Evolutionary conservation across 2,329 filamentous ascomycete species (phyloP).

Genomic region (Pyrenophora graminea): DNA sequence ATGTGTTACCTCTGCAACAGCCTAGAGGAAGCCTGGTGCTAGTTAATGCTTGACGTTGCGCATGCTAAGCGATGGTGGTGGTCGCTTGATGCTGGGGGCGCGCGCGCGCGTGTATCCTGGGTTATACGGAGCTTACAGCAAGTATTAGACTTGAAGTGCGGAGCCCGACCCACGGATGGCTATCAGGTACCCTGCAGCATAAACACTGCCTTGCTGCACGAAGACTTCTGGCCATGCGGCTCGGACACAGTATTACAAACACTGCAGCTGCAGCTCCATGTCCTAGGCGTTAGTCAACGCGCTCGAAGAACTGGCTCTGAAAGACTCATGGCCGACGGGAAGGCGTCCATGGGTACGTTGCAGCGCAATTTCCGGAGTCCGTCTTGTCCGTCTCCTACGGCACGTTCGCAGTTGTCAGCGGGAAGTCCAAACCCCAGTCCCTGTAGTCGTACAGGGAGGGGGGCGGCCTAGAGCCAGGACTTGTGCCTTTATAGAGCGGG

Average conservation of each 20-base stretch:
- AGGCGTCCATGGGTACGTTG: slow-evolving; percentile 9
- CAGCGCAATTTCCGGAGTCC: slow-evolving; percentile 12
- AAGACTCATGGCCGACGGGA: neutral
- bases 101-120: slow-evolving; percentile 19
- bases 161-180: slow-evolving; percentile 8
- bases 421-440: neutral
- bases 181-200: slow-evolving; percentile 7
- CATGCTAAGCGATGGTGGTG: slow-evolving; percentile 20
- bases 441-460: neutral
- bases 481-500: neutral
- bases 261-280: slow-evolving; percentile 2
- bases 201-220: neutral
- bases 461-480: neutral
- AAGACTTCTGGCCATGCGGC: neutral
- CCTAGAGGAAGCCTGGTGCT: slow-evolving; percentile 12
- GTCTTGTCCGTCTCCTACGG: neutral
- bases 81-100: slow-evolving; percentile 28
- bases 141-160: slow-evolving; percentile 16
- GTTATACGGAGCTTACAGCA: slow-evolving; percentile 17
- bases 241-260: slow-evolving; percentile 9
- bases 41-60: slow-evolving; percentile 24
- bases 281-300: neutral
- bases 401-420: slow-evolving; percentile 5
- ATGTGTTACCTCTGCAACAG: slow-evolving; percentile 11
- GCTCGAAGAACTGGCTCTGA: neutral